Conservation (phyloP, 306 rosid species). For the Oxytropis ochrocephala region DNA sequence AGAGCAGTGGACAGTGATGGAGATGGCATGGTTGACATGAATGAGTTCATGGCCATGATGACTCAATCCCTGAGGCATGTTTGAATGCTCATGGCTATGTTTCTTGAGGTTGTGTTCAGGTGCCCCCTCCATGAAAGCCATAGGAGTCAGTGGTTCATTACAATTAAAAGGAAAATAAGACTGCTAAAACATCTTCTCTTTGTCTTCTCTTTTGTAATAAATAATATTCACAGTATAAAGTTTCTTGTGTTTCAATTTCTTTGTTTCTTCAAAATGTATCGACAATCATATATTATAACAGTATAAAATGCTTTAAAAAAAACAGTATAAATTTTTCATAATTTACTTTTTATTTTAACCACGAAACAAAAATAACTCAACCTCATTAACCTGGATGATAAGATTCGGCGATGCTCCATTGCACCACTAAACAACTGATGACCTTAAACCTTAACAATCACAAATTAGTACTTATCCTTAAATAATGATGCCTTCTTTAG, state of each 20-base stretch:
- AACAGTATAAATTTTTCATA: no score
- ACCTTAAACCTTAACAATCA: no score
- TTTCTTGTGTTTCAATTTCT: not conserved
- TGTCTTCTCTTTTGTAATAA: not conserved
- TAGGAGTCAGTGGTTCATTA: not conserved
- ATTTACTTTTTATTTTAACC: no score
- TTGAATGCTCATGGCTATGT: slow-evolving; percentile 7
- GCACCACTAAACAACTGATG: no score
- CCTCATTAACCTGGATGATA: no score
- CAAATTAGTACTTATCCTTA: no score
- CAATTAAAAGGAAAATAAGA: not conserved
- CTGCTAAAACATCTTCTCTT: not conserved
- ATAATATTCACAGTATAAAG: not conserved
- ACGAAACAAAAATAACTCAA: no score
- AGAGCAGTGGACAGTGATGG: slow-evolving; percentile 71
- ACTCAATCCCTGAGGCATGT: slow-evolving; percentile 33
- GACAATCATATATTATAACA: no score
- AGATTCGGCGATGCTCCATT: no score
- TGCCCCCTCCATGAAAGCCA: not conserved
- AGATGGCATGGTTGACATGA: slow-evolving; percentile 77
- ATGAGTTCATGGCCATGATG: slow-evolving; percentile 86
- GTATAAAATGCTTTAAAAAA: no score
- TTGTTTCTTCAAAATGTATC: not conserved
- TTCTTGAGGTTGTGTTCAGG: not conserved
- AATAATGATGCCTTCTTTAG: no score